Percentiles rank a stretch among this genome's conserved stretches.
Conservation (phyloP, 176 grass and related monocot genomes). For the Pharus latifolius region DNA sequence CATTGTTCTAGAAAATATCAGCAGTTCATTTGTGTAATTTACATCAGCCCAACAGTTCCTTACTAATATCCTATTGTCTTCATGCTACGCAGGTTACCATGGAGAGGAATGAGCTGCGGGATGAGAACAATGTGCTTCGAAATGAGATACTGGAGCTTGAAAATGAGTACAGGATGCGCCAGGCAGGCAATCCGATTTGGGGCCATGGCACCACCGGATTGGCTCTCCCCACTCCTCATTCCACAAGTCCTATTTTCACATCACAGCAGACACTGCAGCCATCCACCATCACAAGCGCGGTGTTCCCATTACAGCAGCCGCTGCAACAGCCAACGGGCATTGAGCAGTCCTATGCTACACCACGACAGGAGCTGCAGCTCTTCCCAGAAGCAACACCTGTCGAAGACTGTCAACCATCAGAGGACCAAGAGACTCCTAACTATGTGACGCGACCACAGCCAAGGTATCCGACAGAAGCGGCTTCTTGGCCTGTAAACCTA, state of each 20-base stretch:
- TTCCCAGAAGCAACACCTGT: constrained; percentile 28
- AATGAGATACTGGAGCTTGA: constrained; percentile 56
- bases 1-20: background rate
- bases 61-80: background rate
- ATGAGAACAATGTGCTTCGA: constrained; percentile 47
- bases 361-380: constrained; percentile 62
- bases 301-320: constrained; percentile 38
- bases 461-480: constrained; percentile 31
- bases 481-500: constrained; percentile 39
- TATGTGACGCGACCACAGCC: constrained; percentile 35
- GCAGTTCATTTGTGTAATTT: background rate
- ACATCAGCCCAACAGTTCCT: background rate
- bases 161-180: constrained; percentile 21
- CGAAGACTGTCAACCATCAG: background rate
- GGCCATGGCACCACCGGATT: background rate
- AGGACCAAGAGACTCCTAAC: constrained; percentile 1
- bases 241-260: background rate
- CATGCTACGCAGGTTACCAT: constrained; percentile 33
- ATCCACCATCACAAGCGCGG: constrained; percentile 3
- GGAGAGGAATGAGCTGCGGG: constrained; percentile 74
- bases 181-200: constrained; percentile 4
- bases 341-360: background rate
- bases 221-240: background rate
- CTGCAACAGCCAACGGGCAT: constrained; percentile 7
- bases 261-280: constrained; percentile 25